Base-by-base conservation (phyloP, 1,284 basidiomycete species). In the Cutaneotrichosporon spelunceum region DNA sequence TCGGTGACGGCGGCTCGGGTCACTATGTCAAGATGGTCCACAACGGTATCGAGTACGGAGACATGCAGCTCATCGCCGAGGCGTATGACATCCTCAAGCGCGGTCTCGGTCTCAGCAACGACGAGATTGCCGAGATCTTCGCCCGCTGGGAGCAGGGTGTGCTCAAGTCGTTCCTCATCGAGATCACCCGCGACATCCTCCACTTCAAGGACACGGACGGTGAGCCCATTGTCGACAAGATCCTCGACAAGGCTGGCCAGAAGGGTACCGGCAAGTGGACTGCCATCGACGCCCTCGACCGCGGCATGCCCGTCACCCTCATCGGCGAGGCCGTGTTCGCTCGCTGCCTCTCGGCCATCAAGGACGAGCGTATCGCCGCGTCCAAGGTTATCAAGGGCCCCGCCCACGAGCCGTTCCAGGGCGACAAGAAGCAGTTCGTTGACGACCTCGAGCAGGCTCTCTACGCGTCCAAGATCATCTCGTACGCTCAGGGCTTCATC, bases 191-290 rank as follows among this genome's bases (percentile, higher is more conserved):
- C 71, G 90, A 94, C 80, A 93, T 97, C 78, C 88, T 97, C 78
- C 88, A 87, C 75, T 96, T 90, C 86, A 94, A 97, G 79, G 96
- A 99, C 78, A 70, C 63, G 47, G 95, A 99, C 79, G 95, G 94
- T 64, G 84, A 81, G 73, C 90, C 93, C 61, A 86, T 99, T 69
- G 87, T 99, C 68, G 84, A 83, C 75, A 99, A 99, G 83, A 96
- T 99, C 74, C 85, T 97, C 68, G 94, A 97, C 80, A 78, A 89
- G 75, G 96, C 96, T 67, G 96, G 95, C 63, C 96, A 99, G 81
- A 99, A 99, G 84, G 96, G 96, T 79, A 99, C 96, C 69, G 96
- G 96, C 64, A 99, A 99, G 83, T 99, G 96, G 96, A 99, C 96
- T 65, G 96, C 96, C 68, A 91, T 98, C 76, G 91, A 93, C 77